These are phyloP conservation scores for Gynostemma pentaphyllum DNA, from an alignment of 306 rosid species.

Conservation along the genomic window DNA sequence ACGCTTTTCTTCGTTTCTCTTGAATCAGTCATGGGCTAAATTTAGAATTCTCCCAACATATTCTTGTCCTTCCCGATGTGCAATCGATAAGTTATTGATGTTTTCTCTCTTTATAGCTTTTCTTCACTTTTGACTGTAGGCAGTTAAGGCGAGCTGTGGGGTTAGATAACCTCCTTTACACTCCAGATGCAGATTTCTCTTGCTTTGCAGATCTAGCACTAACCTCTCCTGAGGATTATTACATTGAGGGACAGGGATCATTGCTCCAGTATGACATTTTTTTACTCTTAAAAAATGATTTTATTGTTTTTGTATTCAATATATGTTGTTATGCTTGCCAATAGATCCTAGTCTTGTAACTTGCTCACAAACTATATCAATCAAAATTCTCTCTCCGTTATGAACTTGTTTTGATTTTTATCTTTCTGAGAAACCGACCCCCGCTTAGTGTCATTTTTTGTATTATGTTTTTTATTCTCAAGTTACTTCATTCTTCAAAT, in stretches of 20 bases:
- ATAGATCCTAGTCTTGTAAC: not conserved
- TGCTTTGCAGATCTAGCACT: constrained; percentile 98
- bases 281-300: constrained; percentile 4
- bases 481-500: constrained; percentile 34
- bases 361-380: not conserved
- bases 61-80: not conserved
- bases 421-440: not conserved
- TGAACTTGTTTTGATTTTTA: not conserved
- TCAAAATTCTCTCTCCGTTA: not conserved
- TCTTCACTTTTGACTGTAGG: constrained; percentile 40
- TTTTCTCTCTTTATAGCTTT: constrained; percentile 21
- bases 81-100: not conserved
- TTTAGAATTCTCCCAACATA: no score
- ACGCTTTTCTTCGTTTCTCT: no score
- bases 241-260: constrained; percentile 93
- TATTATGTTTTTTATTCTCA: constrained; percentile 1
- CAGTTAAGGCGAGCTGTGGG: constrained; percentile 67
- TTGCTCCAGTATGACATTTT: constrained; percentile 75
- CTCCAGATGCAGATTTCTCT: constrained; percentile 98
- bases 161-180: constrained; percentile 89
- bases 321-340: not conserved
- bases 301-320: not conserved
- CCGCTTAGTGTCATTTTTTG: not conserved
- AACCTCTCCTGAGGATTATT: constrained; percentile 86
- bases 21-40: no score